Evolutionary conservation across 805 yeast species (phyloP).

Genomic region (Wickerhamomyces kurtzmanii): DNA sequence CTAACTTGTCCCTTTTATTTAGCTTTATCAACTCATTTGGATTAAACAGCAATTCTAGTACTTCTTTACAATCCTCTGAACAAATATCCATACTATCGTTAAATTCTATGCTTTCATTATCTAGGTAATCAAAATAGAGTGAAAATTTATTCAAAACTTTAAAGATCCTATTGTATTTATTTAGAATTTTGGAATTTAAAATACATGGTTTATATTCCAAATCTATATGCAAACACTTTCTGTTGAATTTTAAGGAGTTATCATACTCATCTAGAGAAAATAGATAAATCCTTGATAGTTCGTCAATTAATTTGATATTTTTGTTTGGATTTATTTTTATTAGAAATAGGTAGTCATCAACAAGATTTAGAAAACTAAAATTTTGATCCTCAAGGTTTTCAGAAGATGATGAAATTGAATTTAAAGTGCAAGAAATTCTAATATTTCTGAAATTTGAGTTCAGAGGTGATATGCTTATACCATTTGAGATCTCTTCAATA

Average conservation of each 20-base stretch:
- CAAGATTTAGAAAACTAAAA: conserved; percentile 10
- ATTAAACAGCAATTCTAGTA: conserved; percentile 23
- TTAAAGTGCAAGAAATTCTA: conserved; percentile 17
- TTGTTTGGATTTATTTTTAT: conserved; percentile 15
- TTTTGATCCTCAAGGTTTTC: conserved; percentile 10
- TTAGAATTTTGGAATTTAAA: conserved; percentile 38
- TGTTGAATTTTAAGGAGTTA: conserved; percentile 38
- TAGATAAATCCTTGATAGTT: conserved; percentile 28
- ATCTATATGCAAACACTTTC: conserved; percentile 68
- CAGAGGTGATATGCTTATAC: conserved; percentile 32
- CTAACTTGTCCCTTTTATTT: conserved; percentile 10
- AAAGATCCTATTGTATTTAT: conserved; percentile 29
- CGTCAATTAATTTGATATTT: conserved; percentile 18
- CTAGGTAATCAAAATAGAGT: conserved; percentile 24
- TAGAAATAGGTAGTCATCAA: conserved; percentile 17
- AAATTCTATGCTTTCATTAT: conserved; percentile 20
- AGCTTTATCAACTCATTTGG: conserved; percentile 10
- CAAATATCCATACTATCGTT: conserved; percentile 27
- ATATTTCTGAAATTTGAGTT: conserved; percentile 25
- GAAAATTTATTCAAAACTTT: conserved; percentile 35
- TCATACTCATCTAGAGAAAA: conserved; percentile 45
- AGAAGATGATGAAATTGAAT: conserved; percentile 5
- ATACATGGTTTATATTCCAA: conserved; percentile 63
- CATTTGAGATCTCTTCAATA: conserved; percentile 19
- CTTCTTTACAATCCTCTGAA: conserved; percentile 29